phyloP scores from a whole-genome alignment of 495 filamentous ascomycete genomes.

The Amniculicola lignicola region DNA sequence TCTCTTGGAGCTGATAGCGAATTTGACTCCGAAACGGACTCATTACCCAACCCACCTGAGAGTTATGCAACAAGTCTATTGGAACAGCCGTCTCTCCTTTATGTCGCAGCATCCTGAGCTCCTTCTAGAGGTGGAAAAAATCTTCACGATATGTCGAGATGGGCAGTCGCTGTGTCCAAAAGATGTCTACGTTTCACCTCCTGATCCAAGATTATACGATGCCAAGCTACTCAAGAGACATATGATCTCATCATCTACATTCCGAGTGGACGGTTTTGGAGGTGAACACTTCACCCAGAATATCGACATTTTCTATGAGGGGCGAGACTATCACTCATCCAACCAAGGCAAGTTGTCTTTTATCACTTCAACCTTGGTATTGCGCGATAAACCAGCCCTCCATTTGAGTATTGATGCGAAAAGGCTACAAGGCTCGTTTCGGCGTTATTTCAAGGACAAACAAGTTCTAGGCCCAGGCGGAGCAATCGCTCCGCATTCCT shows the following conservation, averaged over 20 bases:
- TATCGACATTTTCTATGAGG: slow-evolving; percentile 40
- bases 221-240: slow-evolving; percentile 9
- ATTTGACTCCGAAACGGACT: slow-evolving; percentile 50
- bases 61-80: slow-evolving; percentile 14
- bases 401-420: too few species aligned
- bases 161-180: too few species aligned
- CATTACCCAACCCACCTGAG: slow-evolving; percentile 52
- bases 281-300: slow-evolving; percentile 47
- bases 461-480: too few species aligned
- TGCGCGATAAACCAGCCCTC: too few species aligned
- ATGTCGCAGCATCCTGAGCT: slow-evolving; percentile 9
- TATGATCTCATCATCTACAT: slow-evolving; percentile 21
- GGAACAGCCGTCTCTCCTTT: not conserved
- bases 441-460: too few species aligned
- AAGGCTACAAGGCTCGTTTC: too few species aligned
- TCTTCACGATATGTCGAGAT: too few species aligned
- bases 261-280: slow-evolving; percentile 53
- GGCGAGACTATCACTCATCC: too few species aligned
- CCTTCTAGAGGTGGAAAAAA: not conserved
- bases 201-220: not conserved
- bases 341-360: too few species aligned
- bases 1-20: not conserved
- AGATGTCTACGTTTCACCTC: not conserved
- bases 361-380: too few species aligned
- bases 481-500: too few species aligned